Base-by-base conservation (phyloP, 1,139 yeast species). In the Suhomyces panamericanus region DNA sequence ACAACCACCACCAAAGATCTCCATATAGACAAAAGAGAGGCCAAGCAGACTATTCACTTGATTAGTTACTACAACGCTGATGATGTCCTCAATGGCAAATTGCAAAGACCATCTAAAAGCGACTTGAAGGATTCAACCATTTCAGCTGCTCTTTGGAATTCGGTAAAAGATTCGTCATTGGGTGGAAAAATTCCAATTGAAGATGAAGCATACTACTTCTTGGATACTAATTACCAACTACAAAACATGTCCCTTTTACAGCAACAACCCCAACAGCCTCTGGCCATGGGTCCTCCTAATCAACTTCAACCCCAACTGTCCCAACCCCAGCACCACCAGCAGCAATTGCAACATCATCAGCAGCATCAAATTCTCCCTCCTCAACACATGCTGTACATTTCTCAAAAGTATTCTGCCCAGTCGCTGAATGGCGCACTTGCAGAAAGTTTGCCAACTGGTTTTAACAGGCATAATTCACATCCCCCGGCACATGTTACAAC, bases 11-110 rank as follows among this genome's bases (percentile, higher is more conserved):
- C 62, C 5, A 64, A 64, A 34, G 81, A 80, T 13, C 58, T 67
- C 24, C 65, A 66, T 39, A 44, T 66, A 20, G 63, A 60, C 9
- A 57, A 56, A 30, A 56, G 58, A 31, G 59, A 57, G 7, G 70
- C 62, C 42, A 67, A 62, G 41, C 75, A 70, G 54, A 82, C 88
- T 0, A 78, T 86, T 46, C 96, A 91, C 59, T 66, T 90, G 43
- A 82, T 90, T 7, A 82, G 91, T 15, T 90, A 90, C 63, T 90
- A 88, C 59, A 73, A 78, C 44, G 84, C 89, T 0, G 79, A 80
- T 36, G 96, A 90, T 59, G 93, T 88, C 3, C 59, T 80, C 41
- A 69, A 70, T 35, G 83, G 84, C 8, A 70, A 68, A 41, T 67
- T 90, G 43, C 60, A 64, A 2, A 70, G 83, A 31, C 96, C 96